Base-by-base conservation (phyloP, 495 filamentous ascomycete species). In the Tetracladium setigerum region DNA sequence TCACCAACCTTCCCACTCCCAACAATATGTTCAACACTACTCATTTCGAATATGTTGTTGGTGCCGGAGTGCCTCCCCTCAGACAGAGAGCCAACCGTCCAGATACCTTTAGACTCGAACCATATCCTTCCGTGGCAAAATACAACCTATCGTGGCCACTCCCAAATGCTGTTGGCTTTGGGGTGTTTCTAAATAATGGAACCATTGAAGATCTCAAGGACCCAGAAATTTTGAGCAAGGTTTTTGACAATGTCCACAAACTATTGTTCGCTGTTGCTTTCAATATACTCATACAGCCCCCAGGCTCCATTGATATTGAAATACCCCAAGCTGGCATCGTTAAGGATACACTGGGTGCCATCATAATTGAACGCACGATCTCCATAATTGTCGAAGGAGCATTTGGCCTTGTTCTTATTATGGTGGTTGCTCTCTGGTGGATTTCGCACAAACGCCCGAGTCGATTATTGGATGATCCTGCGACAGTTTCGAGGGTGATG, bases 361-460 rank as follows among this genome's bases (percentile, higher is more conserved):
- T 74, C 6, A 42, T 67, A 8, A 49, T 72, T 6, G 64, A 67
- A 13, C 45, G 62, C 1, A 9, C 63, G 1, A 63, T 76, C 43
- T 54, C 68, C 1, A 53, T 63, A 7, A 35, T 67, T 4, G 57
- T 73, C 0, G 69, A 73, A 46, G 57, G 30, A 0, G 52, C 66
- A 5, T 58, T 75, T 1, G 60, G 47, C 5, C 10, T 65, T 1
- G 63, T 68, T 0, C 47, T 58, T 0, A 11, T 61, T 6, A 46
- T 66, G 2, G 52, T 58, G 0, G 35, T 46, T 1, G 34, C 32
- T 0, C 46, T 73, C 4, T 53, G 56, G n/a, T 43, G 49, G 15
- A 11, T 53, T 15, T 55, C 45, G 6, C 42, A 43, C 16, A 17
- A 19, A 0, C 46, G 56, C 8, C 27, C 27, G 5, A 52, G 52